Base-by-base conservation (phyloP, 257 asterid genomes). In the Lycium barbarum region DNA sequence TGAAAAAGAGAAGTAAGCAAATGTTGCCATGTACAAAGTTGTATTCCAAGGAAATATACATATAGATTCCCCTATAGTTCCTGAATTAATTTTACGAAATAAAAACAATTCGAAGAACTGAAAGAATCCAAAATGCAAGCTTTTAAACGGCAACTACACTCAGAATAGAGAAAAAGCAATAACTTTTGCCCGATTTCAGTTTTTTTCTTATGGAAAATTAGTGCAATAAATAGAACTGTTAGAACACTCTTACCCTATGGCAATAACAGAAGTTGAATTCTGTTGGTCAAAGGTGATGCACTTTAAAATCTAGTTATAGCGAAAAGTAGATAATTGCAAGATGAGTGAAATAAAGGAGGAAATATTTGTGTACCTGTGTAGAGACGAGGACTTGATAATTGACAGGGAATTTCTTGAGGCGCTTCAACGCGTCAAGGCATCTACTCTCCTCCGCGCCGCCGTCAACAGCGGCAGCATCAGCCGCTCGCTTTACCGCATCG, bases 361-460 rank as follows among this genome's bases (percentile, higher is more conserved):
- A 82, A 83, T 63, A 53, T 54, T 38, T 72, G 82, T 40, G 43
- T 83, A 94, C 99, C 98, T 94, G 96, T 11, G 98, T 91, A 79
- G 98, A 94, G 51, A 96, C 98, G 53, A 96, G 97, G 88, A 96
- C 91, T 55, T 93, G 92, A 88, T 96, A 96, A 89, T 88, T 94
- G 58, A 96, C 95, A 40, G 98, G 99, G 87, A 95, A 93, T 83
- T 89, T 85, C 91, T 92, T 93, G 83, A 96, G 98, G 83, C 49
- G 90, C 76, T 89, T 91, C 54, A 96, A 90, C 7, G 91, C 93
- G 55, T 96, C 95, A 12, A 95, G 85, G 84, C 97, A 93, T 35
- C 89, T 49, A 49, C 55, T 89, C 22, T 84, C 91, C 83, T 90
- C 94, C 12, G 91, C 93, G 58, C 78, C 86, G 12, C 66, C 83